A percentile compares a stretch with the other conserved stretches of the same genome.
Evolutionary conservation across 2,329 filamentous ascomycete genomes (phyloP).

Genomic region (Hysterium pulicare): DNA sequence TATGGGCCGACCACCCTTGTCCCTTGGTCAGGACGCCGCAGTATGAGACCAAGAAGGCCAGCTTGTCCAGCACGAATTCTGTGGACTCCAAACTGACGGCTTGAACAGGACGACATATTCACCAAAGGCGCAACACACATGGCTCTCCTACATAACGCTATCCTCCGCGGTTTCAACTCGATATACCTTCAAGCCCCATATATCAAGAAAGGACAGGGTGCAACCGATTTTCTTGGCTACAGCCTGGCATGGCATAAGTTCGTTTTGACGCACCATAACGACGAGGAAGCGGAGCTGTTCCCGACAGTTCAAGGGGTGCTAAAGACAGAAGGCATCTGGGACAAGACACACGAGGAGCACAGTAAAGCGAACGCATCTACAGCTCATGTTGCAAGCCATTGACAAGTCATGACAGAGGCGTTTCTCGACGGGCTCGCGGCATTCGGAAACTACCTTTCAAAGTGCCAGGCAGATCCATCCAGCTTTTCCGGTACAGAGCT

Average conservation of each 20-base stretch:
- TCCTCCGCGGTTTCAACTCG: constrained; percentile 40
- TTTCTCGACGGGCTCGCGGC: constrained; percentile 24
- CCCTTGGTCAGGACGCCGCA: constrained; percentile 26
- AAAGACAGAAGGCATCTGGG: constrained; percentile 22
- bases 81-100: neutral
- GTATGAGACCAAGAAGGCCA: constrained; percentile 28
- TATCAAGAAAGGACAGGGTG: constrained; percentile 26
- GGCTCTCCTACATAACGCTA: constrained; percentile 40
- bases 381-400: no score
- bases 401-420: constrained; percentile 15
- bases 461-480: constrained; percentile 13
- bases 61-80: neutral
- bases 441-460: constrained; percentile 23
- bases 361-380: no score
- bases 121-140: constrained; percentile 35
- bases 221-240: constrained; percentile 34
- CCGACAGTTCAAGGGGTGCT: constrained; percentile 31
- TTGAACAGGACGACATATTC: constrained; percentile 28
- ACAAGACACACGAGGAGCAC: constrained; percentile 32
- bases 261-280: constrained; percentile 35
- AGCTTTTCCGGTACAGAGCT: constrained; percentile 24
- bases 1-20: constrained; percentile 31
- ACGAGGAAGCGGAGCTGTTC: constrained; percentile 35
- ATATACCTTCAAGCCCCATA: constrained; percentile 39
- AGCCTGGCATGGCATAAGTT: constrained; percentile 32